Base-by-base conservation (phyloP, 2,329 filamentous ascomycete species). In the Penicillium sp. region DNA sequence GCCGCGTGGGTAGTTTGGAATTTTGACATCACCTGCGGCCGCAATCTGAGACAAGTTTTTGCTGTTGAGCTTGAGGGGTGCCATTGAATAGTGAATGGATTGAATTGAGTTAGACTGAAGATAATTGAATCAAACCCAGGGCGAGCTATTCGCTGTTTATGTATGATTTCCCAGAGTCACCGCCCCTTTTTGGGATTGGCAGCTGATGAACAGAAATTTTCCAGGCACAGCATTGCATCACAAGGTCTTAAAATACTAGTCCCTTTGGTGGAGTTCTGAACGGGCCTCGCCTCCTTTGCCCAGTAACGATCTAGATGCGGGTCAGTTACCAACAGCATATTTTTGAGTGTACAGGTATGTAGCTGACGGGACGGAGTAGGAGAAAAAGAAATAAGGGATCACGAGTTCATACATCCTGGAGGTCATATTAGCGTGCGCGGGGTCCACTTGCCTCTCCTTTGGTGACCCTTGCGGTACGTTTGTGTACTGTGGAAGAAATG, bases 1-100 rank as follows among this genome's bases (percentile, higher is more conserved):
- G 58, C 65, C 67, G 52, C 81, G 80, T 51, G 72, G 68, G 67
- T 83, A 83, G 56, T 69, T 76, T 4, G 79, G 80, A 42, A 77
- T 65, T 59, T 71, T 69, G 58, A 79, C 47, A 47, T 70, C 58
- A n/a, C 65, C 65, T 3, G 65, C 58, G n/a, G 68, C 59, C 27
- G 67, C 45, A 45, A 80, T 78, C 56, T 73, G 71, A 46, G 71
- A 57, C 54, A 80, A 62, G 62, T 76, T 78, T 59, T 69, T 62
- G 69, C 51, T 75, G 66, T 63, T 77, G 55, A 80, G 75, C 68
- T 77, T 75, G 60, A 78, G 63, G 52, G 74, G 67, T 45, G 62
- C 57, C 66, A 72, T 72, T 42, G 39, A 23, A 6, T 57, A 65
- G 69, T 59, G 55, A 59, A 63, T 52, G 23, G 57, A 65, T 13